These are phyloP conservation scores for Filobasidium uniguttulatum DNA, from an alignment of 1,284 basidiomycete genomes.

Conservation along the genomic window DNA sequence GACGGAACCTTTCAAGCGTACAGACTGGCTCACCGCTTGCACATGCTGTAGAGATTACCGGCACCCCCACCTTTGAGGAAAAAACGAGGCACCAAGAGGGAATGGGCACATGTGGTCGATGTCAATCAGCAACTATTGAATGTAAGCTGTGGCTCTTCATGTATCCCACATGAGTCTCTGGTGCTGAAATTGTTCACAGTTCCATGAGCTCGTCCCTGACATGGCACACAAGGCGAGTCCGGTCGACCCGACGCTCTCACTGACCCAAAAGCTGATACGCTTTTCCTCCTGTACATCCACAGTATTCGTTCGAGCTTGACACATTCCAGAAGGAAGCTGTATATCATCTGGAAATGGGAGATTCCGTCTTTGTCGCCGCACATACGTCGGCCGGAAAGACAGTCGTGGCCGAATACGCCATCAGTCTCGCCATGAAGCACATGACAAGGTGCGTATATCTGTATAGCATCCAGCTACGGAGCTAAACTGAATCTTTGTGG, in stretches of 20 bases:
- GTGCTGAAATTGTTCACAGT: slow-evolving; percentile 36
- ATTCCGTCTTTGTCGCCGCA: slow-evolving; percentile 96
- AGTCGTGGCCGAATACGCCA: slow-evolving; percentile 97
- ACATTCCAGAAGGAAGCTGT: slow-evolving; percentile 96
- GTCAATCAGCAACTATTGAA: slow-evolving; percentile 79
- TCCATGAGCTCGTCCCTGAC: slow-evolving; percentile 38
- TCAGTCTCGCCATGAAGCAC: slow-evolving; percentile 88
- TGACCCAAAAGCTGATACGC: neutral
- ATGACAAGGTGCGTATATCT: slow-evolving; percentile 65
- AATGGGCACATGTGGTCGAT: slow-evolving; percentile 97
- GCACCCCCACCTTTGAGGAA: slow-evolving; percentile 26
- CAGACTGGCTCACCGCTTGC: neutral
- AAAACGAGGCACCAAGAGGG: slow-evolving; percentile 39
- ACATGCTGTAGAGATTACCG: slow-evolving; percentile 26
- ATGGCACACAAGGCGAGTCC: slow-evolving; percentile 31
- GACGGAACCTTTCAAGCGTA: neutral
- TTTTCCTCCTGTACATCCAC: neutral
- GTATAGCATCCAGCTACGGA: neutral
- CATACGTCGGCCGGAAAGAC: slow-evolving; percentile 99
- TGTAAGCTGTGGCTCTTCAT: no score
- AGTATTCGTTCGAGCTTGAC: slow-evolving; percentile 77
- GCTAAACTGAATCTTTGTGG: slow-evolving; percentile 3
- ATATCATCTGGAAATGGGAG: slow-evolving; percentile 92
- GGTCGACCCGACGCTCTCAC: no score
- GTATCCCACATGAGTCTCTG: no score